phyloP scores from a whole-genome alignment of 2,329 filamentous ascomycete genomes.

The Rutstroemia sp. region DNA sequence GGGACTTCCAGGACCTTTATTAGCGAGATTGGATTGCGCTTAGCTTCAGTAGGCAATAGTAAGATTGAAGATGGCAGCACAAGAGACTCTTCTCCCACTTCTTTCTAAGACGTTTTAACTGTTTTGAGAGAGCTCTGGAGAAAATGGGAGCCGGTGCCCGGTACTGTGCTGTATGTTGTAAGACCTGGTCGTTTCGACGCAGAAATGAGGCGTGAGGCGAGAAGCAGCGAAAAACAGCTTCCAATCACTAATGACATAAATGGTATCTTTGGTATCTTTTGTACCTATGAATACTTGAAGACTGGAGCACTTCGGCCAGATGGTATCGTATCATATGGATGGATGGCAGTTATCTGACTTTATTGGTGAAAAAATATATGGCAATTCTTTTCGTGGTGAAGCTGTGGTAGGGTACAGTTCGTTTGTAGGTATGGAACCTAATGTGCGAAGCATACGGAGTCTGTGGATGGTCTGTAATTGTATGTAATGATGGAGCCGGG shows the following conservation, averaged over 20 bases:
- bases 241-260: background rate
- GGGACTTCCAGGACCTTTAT: constrained; percentile 6
- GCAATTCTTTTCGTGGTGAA: background rate
- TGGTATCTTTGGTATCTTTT: too few species aligned
- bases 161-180: too few species aligned
- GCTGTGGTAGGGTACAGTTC: background rate
- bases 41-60: background rate
- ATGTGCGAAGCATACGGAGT: background rate
- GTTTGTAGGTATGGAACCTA: background rate
- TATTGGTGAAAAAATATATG: background rate
- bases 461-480: background rate
- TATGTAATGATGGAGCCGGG: background rate
- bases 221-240: background rate
- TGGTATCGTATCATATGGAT: background rate
- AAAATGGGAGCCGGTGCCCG: too few species aligned
- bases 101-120: too few species aligned
- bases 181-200: too few species aligned
- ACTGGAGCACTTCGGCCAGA: background rate
- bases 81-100: too few species aligned
- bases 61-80: background rate
- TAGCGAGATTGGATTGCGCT: constrained; percentile 11
- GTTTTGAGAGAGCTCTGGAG: too few species aligned
- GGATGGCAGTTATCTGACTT: background rate
- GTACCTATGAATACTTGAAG: background rate
- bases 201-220: too few species aligned